A percentile compares a stretch with the other conserved stretches of the same genome.
These are phyloP conservation scores for Phylloboletellus chloephorus DNA, from an alignment of 1,284 basidiomycete species.

Conservation along the genomic window DNA sequence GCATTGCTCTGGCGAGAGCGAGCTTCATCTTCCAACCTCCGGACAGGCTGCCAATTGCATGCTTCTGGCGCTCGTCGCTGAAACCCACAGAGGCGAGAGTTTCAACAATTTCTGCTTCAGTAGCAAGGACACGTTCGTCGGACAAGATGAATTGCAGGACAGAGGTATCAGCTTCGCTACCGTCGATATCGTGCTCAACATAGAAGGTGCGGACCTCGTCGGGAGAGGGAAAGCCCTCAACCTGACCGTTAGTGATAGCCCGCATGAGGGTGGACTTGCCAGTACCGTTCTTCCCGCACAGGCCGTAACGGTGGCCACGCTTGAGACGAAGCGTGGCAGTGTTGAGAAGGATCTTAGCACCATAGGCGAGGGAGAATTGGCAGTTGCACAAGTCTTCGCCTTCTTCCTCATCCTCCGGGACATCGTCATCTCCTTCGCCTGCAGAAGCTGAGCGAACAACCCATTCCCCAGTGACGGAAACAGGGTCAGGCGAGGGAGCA, in stretches of 20 bases:
- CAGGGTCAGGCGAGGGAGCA: slow-evolving; percentile 59
- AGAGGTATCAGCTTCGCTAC: slow-evolving; percentile 88
- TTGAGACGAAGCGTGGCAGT: slow-evolving; percentile 94
- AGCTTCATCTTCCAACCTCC: slow-evolving; percentile 99
- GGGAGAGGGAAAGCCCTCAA: slow-evolving; percentile 96
- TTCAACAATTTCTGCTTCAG: slow-evolving; percentile 67
- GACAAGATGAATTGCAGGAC: slow-evolving; percentile 84
- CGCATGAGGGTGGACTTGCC: slow-evolving; percentile 99
- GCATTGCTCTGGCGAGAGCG: slow-evolving; percentile 95
- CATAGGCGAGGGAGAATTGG: slow-evolving; percentile 96
- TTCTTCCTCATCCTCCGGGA: slow-evolving; percentile 87
- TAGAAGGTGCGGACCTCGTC: slow-evolving; percentile 97
- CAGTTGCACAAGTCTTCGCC: slow-evolving; percentile 98
- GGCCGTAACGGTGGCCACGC: slow-evolving; percentile 97
- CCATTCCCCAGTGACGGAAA: slow-evolving; percentile 76
- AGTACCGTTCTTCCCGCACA: slow-evolving; percentile 97
- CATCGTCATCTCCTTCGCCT: slow-evolving; percentile 65
- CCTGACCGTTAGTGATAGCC: slow-evolving; percentile 92
- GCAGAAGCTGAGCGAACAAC: slow-evolving; percentile 85
- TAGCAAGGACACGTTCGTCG: slow-evolving; percentile 81
- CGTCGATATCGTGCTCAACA: slow-evolving; percentile 98
- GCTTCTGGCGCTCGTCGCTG: slow-evolving; percentile 78
- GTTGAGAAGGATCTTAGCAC: slow-evolving; percentile 97
- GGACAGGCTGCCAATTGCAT: slow-evolving; percentile 87
- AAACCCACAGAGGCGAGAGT: slow-evolving; percentile 91